Base-by-base conservation (phyloP, 306 rosid genomes). In the Senna tora region DNA sequence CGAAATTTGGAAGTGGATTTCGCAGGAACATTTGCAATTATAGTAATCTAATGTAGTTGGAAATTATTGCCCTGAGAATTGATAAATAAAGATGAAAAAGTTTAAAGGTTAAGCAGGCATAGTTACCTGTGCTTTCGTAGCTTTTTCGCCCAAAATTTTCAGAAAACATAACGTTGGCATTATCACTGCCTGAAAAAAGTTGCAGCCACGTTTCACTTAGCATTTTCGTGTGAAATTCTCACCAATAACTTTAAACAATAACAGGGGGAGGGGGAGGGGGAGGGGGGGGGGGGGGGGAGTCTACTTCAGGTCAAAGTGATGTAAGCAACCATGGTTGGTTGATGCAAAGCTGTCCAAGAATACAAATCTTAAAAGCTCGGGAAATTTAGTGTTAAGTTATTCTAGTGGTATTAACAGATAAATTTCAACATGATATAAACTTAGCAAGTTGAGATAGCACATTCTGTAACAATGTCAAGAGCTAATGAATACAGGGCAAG, bases 81-180 rank as follows among this genome's bases (percentile, higher is more conserved):
- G 47, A 8, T 60, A 32, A 45, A 59, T 17, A 8, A 38, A 46
- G 19, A 39, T 54, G 5, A 25, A 22, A 14, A 69, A 39, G 14
- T 43, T 25, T 61, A 62, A 61, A 60, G 53, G 36, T 59, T 71
- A 21, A 12, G 70, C 17, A 65, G 49, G 49, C 17, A 38, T 0
- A 6, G 7, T 77, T 67, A 87, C 96, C 89, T 91, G 90, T 51
- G 67, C 17, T 4, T 45, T 84, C 45, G 97, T 77, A 59, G 97
- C 96, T 14, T 79, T 88, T 39, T 64, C 78, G 69, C 92, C 88
- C 75, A 80, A 53, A 42, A 92, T 89, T 85, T 80, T 92, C 81
- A 92, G 78, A 73, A 92, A 92, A 54, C 96, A 92, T 33, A 87
- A 61, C 17, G 87, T 51, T 4, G 93, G 97, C 78, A 92, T 71